Conservation (phyloP, 2,329 filamentous ascomycete genomes). For the Colletotrichum sp. region DNA sequence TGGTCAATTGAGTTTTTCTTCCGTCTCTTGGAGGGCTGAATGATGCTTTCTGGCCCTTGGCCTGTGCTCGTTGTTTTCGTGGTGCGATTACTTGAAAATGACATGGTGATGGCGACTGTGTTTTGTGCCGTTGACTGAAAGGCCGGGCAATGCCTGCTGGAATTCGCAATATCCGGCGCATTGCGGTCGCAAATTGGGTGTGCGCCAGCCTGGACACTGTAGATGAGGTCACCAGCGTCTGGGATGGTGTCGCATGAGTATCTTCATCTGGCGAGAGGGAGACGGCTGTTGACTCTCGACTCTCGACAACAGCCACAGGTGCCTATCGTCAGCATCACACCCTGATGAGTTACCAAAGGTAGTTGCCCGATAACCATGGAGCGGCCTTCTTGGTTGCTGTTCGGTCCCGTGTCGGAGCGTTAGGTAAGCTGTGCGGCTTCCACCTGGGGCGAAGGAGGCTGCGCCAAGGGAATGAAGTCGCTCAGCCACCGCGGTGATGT, state of each 20-base stretch:
- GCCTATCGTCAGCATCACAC: background rate
- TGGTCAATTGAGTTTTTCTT: slow-evolving; percentile 14
- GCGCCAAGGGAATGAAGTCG: background rate
- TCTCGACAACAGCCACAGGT: background rate
- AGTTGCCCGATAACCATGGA: background rate
- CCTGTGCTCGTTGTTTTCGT: background rate
- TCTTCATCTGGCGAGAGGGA: background rate
- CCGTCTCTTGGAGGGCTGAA: background rate
- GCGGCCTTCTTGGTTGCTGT: background rate
- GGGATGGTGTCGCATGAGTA: background rate
- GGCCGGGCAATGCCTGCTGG: slow-evolving; percentile 7
- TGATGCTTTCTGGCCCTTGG: background rate
- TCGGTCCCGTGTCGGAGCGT: slow-evolving; percentile 11
- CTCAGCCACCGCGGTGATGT: slow-evolving; percentile 11
- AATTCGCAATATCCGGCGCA: background rate
- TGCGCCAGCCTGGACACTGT: background rate
- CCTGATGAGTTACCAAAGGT: background rate
- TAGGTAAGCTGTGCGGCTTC: background rate
- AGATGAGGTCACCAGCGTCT: slow-evolving; percentile 4
- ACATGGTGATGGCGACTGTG: background rate
- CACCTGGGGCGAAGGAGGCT: background rate
- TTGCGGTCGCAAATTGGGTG: background rate
- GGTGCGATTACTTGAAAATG: slow-evolving; percentile 4
- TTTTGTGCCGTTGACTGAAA: background rate
- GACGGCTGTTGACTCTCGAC: background rate